Evolutionary conservation across 257 asterid genomes (phyloP), one percentile per base, ranked within the genome.

Genomic region (Solanum okadae): DNA sequence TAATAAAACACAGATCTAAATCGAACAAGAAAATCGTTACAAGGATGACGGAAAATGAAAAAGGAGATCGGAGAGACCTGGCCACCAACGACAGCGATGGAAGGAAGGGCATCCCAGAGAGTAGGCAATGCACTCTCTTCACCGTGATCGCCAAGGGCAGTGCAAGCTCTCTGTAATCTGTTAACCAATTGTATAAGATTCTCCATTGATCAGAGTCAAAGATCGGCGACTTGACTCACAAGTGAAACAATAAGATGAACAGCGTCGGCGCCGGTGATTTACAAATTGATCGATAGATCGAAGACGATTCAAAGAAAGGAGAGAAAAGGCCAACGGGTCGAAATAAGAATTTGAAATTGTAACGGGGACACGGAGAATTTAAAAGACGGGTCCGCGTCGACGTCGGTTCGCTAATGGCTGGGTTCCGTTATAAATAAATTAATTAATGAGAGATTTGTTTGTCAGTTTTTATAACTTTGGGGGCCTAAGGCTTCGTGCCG

Each of bases 1-100:
- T 10, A 13, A n/a, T 88, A 27, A 84, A 4, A 44, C 20, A 40
- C 34, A 84, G 90, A 88, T 88, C 75, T 65, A 38, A 84, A 25
- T 79, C n/a, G 37, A 78, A 42, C 38, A 6, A 68, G 72, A 14
- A 68, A 68, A 20, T 35, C 29, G 16, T 35, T 34, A 73, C 16
- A 73, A 73, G 2, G 27, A 73, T 18, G 81, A 73, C 27, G 10
- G 52, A 5, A 34, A 73, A 34, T 63, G 86, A 81, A 52, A 27
- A 63, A 67, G 52, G 67, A 34, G 56, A 86, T 52, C 61, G 16
- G 81, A n/a, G 88, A 59, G 63, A 96, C 99, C 99, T 95, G 99
- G 27, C 99, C 99, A 77, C 98, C 99, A 90, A 96, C 98, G 91
- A 95, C 98, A 90, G 99, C 99, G 75, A 96, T 95, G 79, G 99